A percentile compares a stretch with the other conserved stretches of the same genome.
Evolutionary conservation across 192 early-diverging fungal species (phyloP).

Genomic region (Gryganskiella cystojenkinii): DNA sequence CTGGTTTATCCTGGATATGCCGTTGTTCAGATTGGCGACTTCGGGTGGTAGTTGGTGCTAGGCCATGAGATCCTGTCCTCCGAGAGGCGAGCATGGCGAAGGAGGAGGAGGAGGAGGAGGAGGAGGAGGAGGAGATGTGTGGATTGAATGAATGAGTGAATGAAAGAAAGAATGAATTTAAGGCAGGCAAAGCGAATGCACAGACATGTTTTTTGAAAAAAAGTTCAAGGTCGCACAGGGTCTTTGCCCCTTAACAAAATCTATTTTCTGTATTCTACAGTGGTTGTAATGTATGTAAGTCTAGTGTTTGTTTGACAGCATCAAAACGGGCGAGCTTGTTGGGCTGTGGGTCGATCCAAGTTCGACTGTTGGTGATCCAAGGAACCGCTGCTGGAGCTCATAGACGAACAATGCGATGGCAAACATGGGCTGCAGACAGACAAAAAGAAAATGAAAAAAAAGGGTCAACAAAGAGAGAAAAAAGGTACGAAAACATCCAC

Average conservation of each 20-base stretch:
- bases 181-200: too few species aligned
- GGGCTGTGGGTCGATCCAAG: slow-evolving; percentile 15
- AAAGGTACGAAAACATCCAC: background rate
- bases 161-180: too few species aligned
- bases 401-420: slow-evolving; percentile 73
- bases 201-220: too few species aligned
- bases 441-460: background rate
- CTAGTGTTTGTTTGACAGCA: slow-evolving; percentile 31
- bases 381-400: slow-evolving; percentile 70
- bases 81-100: too few species aligned
- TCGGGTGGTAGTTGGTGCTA: background rate
- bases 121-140: too few species aligned
- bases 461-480: background rate
- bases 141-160: too few species aligned
- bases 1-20: slow-evolving; percentile 17
- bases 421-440: slow-evolving; percentile 58
- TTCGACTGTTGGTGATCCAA: slow-evolving; percentile 16
- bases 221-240: too few species aligned
- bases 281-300: background rate
- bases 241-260: too few species aligned
- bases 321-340: slow-evolving; percentile 19
- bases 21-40: slow-evolving; percentile 13
- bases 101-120: too few species aligned
- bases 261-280: too few species aligned
- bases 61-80: too few species aligned